A percentile compares a stretch with the other conserved stretches of the same genome.
These are phyloP conservation scores for Stephania yunnanensis DNA, from an alignment of 164 flowering plant species.

Conservation along the genomic window DNA sequence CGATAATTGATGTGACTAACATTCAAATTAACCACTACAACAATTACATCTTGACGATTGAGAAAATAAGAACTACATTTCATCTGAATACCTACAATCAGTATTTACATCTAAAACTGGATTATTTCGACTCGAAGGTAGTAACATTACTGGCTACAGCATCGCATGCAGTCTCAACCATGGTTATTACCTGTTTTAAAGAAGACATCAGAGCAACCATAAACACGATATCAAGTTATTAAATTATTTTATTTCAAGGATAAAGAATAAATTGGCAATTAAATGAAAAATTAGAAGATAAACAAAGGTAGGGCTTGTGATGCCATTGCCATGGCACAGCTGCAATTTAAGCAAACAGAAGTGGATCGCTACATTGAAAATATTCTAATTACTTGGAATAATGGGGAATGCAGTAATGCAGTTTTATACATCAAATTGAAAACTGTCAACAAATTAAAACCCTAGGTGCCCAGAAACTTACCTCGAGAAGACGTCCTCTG, in stretches of 20 bases:
- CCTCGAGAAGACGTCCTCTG: slow-evolving; percentile 20
- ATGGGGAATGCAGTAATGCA: not conserved
- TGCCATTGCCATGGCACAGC: not conserved
- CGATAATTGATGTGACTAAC: not conserved
- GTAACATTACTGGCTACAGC: not conserved
- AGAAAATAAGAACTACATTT: slow-evolving; percentile 9
- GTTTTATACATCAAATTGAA: not conserved
- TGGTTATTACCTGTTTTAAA: slow-evolving; percentile 22
- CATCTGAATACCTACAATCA: slow-evolving; percentile 13
- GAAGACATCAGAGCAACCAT: slow-evolving; percentile 8
- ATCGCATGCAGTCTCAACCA: slow-evolving; percentile 7
- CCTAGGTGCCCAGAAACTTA: not conserved
- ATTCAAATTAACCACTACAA: slow-evolving; percentile 12
- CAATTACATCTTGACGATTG: slow-evolving; percentile 17
- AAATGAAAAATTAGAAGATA: not conserved
- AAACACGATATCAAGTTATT: not conserved
- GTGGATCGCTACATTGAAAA: not conserved
- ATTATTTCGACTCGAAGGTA: not conserved
- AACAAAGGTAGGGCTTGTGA: not conserved
- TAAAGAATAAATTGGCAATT: not conserved
- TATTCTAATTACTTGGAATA: not conserved
- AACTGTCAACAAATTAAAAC: not conserved
- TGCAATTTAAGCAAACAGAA: not conserved
- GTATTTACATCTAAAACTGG: slow-evolving; percentile 13
- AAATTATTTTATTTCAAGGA: not conserved